Evolutionary conservation across 2,329 filamentous ascomycete genomes (phyloP).

Genomic region (Apiospora hydei): DNA sequence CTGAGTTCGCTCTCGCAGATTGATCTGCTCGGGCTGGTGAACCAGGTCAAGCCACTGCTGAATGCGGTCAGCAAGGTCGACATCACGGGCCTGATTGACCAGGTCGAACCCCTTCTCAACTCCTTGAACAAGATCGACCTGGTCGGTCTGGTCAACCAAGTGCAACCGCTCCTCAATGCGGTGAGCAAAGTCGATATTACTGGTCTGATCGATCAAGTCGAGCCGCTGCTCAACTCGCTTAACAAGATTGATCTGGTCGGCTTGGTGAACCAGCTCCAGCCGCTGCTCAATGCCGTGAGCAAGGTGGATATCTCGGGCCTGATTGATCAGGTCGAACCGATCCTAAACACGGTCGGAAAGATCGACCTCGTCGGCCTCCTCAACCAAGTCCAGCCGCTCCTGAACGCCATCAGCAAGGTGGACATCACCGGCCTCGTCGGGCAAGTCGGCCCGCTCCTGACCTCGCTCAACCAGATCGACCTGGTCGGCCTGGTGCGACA

Average conservation of each 20-base stretch:
- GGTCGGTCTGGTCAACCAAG: slow-evolving; percentile 41
- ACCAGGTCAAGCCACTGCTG: background rate
- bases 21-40: slow-evolving; percentile 37
- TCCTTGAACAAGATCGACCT: slow-evolving; percentile 35
- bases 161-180: slow-evolving; percentile 38
- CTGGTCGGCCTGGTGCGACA: slow-evolving; percentile 45
- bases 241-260: slow-evolving; percentile 45
- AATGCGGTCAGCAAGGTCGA: slow-evolving; percentile 37
- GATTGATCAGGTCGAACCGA: slow-evolving; percentile 9
- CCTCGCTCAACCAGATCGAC: slow-evolving; percentile 41
- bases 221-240: slow-evolving; percentile 47
- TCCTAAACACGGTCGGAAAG: slow-evolving; percentile 35
- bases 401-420: slow-evolving; percentile 35
- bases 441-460: slow-evolving; percentile 39
- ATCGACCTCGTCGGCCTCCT: slow-evolving; percentile 45
- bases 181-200: slow-evolving; percentile 45
- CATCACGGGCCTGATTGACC: slow-evolving; percentile 40
- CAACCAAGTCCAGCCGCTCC: slow-evolving; percentile 43
- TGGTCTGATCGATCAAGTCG: slow-evolving; percentile 44
- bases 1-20: slow-evolving; percentile 42
- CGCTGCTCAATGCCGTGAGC: slow-evolving; percentile 46
- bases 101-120: slow-evolving; percentile 42
- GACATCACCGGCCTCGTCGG: slow-evolving; percentile 38
- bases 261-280: slow-evolving; percentile 45
- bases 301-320: slow-evolving; percentile 45